phyloP scores from a whole-genome alignment of 495 filamentous ascomycete species.

The Lasiosphaeria miniovina region DNA sequence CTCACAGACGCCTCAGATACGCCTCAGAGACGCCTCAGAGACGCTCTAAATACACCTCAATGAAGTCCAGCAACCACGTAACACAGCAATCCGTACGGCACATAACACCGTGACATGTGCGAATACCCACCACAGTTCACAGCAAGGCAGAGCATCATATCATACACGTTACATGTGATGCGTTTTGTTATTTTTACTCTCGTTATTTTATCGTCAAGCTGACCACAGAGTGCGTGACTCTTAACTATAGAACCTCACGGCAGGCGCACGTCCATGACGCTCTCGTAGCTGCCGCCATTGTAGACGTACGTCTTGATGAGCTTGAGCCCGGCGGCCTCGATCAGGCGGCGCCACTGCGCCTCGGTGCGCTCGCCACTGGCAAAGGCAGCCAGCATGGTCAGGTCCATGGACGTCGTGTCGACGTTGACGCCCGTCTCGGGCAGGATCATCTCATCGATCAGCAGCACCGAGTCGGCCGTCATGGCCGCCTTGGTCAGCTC shows the following conservation, averaged over 20 bases:
- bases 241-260: not conserved
- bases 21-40: too few relatives aligned
- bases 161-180: too few relatives aligned
- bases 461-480: slow-evolving; percentile 33
- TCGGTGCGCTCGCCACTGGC: slow-evolving; percentile 41
- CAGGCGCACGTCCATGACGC: slow-evolving; percentile 18
- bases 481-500: slow-evolving; percentile 34
- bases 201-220: too few relatives aligned
- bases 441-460: slow-evolving; percentile 44
- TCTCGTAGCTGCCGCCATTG: slow-evolving; percentile 7
- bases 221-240: too few relatives aligned
- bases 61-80: too few relatives aligned
- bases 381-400: slow-evolving; percentile 42
- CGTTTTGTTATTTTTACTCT: too few relatives aligned
- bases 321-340: slow-evolving; percentile 38
- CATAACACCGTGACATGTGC: too few relatives aligned
- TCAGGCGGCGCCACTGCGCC: slow-evolving; percentile 36
- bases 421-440: slow-evolving; percentile 27
- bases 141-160: too few relatives aligned
- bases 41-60: too few relatives aligned
- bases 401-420: slow-evolving; percentile 31
- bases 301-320: slow-evolving; percentile 42
- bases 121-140: too few relatives aligned
- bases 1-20: too few relatives aligned
- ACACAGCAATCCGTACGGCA: too few relatives aligned